Percentiles rank a stretch among this genome's conserved stretches.
phyloP scores from a whole-genome alignment of 2,329 filamentous ascomycete genomes.

The Pyrenophora tritici-repentis region DNA sequence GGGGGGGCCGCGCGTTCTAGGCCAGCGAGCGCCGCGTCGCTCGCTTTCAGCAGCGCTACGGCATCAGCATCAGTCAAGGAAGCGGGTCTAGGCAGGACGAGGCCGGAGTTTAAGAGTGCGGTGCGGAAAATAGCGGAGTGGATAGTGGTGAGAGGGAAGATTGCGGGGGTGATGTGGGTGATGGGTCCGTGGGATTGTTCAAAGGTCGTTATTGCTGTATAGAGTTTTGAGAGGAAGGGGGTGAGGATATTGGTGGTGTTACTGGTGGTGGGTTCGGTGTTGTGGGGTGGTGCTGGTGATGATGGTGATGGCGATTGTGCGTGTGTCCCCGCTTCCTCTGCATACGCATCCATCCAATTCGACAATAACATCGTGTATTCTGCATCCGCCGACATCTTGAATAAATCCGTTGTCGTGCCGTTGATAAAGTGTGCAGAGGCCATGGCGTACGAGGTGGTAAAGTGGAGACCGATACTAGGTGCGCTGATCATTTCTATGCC shows the following conservation, averaged over 20 bases:
- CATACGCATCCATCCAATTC: conserved; percentile 22
- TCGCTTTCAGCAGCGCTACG: too few species aligned
- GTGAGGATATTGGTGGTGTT: not conserved
- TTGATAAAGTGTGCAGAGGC: conserved; percentile 31
- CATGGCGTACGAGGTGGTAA: conserved; percentile 33
- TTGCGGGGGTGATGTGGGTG: too few species aligned
- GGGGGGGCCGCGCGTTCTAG: too few species aligned
- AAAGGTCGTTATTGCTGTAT: too few species aligned
- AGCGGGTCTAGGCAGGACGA: too few species aligned
- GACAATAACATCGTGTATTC: conserved; percentile 32
- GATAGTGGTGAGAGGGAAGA: too few species aligned
- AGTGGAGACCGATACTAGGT: conserved; percentile 33
- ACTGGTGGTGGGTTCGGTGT: conserved; percentile 18
- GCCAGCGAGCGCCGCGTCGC: too few species aligned
- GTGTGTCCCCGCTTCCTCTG: conserved; percentile 19
- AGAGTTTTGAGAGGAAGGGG: too few species aligned
- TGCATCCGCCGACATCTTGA: conserved; percentile 27
- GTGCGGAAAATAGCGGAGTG: too few species aligned
- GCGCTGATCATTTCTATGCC: not conserved
- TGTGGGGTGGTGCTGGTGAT: conserved; percentile 20
- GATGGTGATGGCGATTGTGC: conserved; percentile 23
- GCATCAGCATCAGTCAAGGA: too few species aligned
- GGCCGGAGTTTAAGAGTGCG: too few species aligned
- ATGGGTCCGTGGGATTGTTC: too few species aligned
- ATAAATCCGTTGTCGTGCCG: conserved; percentile 29